Percentiles rank a stretch among this genome's conserved stretches.
Conservation (phyloP, 192 early-diverging fungal genomes). For the Coemansia sp. region DNA sequence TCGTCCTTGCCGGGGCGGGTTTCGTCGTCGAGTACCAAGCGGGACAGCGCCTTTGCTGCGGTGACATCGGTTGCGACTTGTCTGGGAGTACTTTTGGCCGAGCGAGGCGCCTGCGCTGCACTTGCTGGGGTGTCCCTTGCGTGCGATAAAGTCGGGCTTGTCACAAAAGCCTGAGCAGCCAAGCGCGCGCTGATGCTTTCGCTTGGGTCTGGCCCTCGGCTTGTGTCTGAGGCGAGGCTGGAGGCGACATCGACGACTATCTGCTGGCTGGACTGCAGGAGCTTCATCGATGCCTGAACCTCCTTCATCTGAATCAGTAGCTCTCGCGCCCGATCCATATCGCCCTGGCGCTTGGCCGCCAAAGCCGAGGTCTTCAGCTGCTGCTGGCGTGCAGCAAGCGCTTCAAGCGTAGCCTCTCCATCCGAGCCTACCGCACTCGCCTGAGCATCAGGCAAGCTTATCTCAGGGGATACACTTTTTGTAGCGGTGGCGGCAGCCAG, state of each 20-base stretch:
- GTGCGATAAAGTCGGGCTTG: background rate
- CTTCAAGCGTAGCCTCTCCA: background rate
- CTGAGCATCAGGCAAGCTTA: background rate
- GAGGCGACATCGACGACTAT: background rate
- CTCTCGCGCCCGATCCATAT: constrained; percentile 30
- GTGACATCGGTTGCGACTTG: background rate
- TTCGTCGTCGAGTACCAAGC: background rate
- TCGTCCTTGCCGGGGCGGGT: background rate
- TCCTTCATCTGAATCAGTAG: constrained; percentile 40
- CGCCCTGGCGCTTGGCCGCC: constrained; percentile 32
- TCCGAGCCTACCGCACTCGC: background rate
- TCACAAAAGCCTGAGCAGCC: background rate
- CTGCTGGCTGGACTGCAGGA: constrained; percentile 8
- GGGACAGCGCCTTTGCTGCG: background rate
- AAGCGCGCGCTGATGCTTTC: background rate
- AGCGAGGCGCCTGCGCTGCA: background rate
- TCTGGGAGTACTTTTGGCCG: background rate
- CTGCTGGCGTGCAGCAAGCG: constrained; percentile 11
- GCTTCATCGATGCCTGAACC: constrained; percentile 17
- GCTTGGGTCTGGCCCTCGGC: background rate
- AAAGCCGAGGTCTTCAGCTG: constrained; percentile 36
- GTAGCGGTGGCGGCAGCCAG: background rate
- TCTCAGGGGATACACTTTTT: background rate
- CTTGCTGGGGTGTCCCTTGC: background rate
- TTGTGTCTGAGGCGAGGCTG: background rate